Evolutionary conservation across 345 rosid species (phyloP), one percentile per base, ranked within the genome.

Genomic region (Aegle marmelos): DNA sequence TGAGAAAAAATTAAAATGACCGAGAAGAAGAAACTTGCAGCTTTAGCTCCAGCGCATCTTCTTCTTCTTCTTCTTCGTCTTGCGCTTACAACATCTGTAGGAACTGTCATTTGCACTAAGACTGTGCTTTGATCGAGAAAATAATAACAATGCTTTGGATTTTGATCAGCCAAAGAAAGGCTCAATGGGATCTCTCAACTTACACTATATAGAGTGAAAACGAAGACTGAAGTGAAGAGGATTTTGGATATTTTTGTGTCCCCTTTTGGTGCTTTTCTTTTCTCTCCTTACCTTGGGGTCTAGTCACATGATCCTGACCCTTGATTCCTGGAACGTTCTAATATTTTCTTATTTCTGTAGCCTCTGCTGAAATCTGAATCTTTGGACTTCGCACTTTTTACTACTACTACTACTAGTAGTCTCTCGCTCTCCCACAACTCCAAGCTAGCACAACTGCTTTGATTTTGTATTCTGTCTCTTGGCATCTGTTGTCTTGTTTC

Each of bases 281-380:
- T 31, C 69, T 65, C 60, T 69, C 79, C 87, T 82, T 67, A 70
- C 85, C 77, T 88, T 83, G 76, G 89, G 89, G 93, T 83, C 80
- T 73, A 56, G 70, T 86, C 90, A 90, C 92, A 86, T 82, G 88
- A 87, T 76, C 85, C 82, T 87, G 91, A 84, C 97, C 97, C 95
- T 91, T 94, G 94, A 94, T 94, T 92, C 94, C 83, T 85, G 93
- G 95, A 91, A 91, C 88, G 94, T 94, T 94, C 93, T 91, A 83
- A 83, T 85, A 82, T 72, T 88, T 82, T 90, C 80, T 76, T 84
- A 78, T 72, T 80, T 78, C 73, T 83, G 69, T 24, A 34, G 48
- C 64, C 50, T 83, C 75, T 77, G 64, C 16, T 13, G 7, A 17
- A 53, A 16, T 53, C 57, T 53, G 37, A 82, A 72, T 83, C 84